A percentile compares a stretch with the other conserved stretches of the same genome.
These are phyloP conservation scores for Apiotrichum laibachii DNA, from an alignment of 1,284 basidiomycete genomes.

Conservation along the genomic window DNA sequence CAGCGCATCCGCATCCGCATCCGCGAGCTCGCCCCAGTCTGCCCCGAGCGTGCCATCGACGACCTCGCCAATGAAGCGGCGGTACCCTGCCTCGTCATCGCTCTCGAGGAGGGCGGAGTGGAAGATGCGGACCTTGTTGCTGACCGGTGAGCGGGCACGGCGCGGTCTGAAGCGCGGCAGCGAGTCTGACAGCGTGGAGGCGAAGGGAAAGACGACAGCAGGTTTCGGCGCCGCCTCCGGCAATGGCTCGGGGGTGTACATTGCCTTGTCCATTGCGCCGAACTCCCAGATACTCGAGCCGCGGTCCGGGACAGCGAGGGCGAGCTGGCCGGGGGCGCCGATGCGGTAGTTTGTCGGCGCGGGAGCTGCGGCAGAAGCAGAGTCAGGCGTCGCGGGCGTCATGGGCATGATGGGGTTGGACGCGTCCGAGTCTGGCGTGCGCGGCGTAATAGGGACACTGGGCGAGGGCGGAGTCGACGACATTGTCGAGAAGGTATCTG, in stretches of 20 bases:
- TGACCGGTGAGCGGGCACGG: not conserved
- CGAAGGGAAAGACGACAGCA: not conserved
- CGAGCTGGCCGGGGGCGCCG: too few relatives aligned
- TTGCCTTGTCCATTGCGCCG: not conserved
- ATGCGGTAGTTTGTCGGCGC: too few relatives aligned
- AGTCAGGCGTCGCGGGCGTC: not conserved
- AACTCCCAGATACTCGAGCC: not conserved
- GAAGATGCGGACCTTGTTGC: constrained; percentile 26
- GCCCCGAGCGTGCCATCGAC: constrained; percentile 24
- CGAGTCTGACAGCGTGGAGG: not conserved
- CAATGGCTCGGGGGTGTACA: not conserved
- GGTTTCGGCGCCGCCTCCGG: not conserved
- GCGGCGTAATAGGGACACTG: not conserved
- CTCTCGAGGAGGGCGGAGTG: constrained; percentile 44
- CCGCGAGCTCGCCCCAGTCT: constrained; percentile 3
- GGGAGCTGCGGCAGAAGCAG: not conserved
- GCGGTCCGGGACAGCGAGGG: not conserved
- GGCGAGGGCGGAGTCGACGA: not conserved
- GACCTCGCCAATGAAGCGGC: constrained; percentile 43
- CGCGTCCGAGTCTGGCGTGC: not conserved
- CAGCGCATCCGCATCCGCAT: not conserved
- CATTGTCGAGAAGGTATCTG: not conserved
- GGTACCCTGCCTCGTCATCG: constrained; percentile 45
- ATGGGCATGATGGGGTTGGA: not conserved
- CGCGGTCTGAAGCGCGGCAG: not conserved